A percentile compares a stretch with the other conserved stretches of the same genome.
phyloP scores from a whole-genome alignment of 768 basidiomycete genomes.

The Xanthoconium purpureum region DNA sequence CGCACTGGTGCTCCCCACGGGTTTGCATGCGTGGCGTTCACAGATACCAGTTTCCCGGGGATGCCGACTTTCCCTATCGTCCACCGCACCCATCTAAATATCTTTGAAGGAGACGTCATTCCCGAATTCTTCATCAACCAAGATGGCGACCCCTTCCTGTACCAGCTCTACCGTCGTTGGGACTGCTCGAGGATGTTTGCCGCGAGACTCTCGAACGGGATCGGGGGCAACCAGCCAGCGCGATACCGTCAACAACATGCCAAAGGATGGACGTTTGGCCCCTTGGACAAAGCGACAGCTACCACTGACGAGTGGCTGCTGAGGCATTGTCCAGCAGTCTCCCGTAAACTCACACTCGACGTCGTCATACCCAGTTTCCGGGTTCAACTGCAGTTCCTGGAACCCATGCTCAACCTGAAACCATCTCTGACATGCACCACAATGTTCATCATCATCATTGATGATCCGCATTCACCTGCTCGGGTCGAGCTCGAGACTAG shows the following conservation, averaged over 20 bases:
- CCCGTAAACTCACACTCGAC: slow-evolving; percentile 48
- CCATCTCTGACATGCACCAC: slow-evolving; percentile 41
- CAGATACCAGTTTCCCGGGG: slow-evolving; percentile 51
- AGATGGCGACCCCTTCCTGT: slow-evolving; percentile 57
- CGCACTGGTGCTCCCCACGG: slow-evolving; percentile 38
- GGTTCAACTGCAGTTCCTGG: slow-evolving; percentile 44
- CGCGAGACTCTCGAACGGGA: slow-evolving; percentile 39
- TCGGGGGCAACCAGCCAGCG: slow-evolving; percentile 46
- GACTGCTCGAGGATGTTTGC: slow-evolving; percentile 46
- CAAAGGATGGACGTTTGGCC: slow-evolving; percentile 47
- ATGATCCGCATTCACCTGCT: slow-evolving; percentile 45
- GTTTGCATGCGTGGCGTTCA: slow-evolving; percentile 47
- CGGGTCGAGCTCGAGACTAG: slow-evolving; percentile 38
- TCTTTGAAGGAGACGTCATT: slow-evolving; percentile 49
- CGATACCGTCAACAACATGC: slow-evolving; percentile 47
- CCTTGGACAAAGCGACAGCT: slow-evolving; percentile 41
- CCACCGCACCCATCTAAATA: slow-evolving; percentile 53
- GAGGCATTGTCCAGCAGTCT: slow-evolving; percentile 14
- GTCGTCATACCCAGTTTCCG: slow-evolving; percentile 57
- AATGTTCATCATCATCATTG: slow-evolving; percentile 59
- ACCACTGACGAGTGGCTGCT: slow-evolving; percentile 38
- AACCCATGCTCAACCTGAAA: slow-evolving; percentile 43
- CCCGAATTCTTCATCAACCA: slow-evolving; percentile 56
- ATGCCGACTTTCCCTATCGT: slow-evolving; percentile 63
- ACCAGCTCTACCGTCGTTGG: slow-evolving; percentile 59